A percentile compares a stretch with the other conserved stretches of the same genome.
These are phyloP conservation scores for Orbilia javanica DNA, from an alignment of 2,329 filamentous ascomycete species.

Conservation along the genomic window DNA sequence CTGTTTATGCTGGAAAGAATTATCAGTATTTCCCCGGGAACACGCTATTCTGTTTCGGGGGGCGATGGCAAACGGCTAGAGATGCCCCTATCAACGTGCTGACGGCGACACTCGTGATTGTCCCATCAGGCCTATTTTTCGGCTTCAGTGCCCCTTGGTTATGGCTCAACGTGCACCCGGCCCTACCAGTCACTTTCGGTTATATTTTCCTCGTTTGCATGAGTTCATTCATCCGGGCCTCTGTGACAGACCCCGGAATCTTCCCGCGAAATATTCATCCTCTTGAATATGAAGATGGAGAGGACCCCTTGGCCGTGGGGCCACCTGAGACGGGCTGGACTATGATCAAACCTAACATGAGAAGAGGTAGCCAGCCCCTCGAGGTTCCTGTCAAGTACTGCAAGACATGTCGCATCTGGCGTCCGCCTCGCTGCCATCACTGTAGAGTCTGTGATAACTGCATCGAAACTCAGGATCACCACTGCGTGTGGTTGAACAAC, in stretches of 20 bases:
- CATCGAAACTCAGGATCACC: constrained; percentile 95
- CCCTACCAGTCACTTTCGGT: constrained; percentile 87
- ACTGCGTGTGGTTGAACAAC: constrained; percentile 99
- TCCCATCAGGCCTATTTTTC: constrained; percentile 87
- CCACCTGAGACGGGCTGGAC: constrained; percentile 95
- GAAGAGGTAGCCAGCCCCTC: constrained; percentile 82
- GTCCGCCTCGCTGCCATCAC: constrained; percentile 93
- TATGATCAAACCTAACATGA: constrained; percentile 83
- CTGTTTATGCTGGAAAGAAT: constrained; percentile 72
- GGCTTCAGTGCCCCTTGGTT: constrained; percentile 78
- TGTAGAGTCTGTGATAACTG: constrained; percentile 98
- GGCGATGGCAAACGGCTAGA: constrained; percentile 86
- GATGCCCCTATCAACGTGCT: constrained; percentile 89
- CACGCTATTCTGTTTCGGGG: constrained; percentile 87
- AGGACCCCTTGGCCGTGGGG: constrained; percentile 83
- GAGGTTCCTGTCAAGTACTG: constrained; percentile 98
- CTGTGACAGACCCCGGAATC: constrained; percentile 91
- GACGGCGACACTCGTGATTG: constrained; percentile 82
- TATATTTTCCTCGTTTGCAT: constrained; percentile 92
- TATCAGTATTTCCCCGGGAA: constrained; percentile 96
- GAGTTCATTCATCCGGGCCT: constrained; percentile 94
- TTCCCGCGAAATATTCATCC: constrained; percentile 89
- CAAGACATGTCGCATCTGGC: constrained; percentile 97
- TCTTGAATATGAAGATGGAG: constrained; percentile 72
- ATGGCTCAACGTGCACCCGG: constrained; percentile 87